Evolutionary conservation across 805 yeast genomes (phyloP).

Genomic region (Saccharomycopsis sp.): DNA sequence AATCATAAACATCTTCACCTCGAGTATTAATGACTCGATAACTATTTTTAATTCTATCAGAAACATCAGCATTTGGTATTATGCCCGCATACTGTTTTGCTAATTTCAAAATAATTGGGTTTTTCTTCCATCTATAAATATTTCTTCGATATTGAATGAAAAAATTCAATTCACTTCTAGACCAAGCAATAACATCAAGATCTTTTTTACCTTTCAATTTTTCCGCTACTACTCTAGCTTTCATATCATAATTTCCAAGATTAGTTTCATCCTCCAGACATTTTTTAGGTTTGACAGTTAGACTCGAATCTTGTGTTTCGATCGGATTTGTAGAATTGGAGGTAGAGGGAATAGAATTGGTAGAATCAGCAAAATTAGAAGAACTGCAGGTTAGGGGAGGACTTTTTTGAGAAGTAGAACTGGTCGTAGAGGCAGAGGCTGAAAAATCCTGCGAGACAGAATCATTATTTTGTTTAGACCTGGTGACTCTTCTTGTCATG

Average conservation of each 20-base stretch:
- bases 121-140: constrained; percentile 13
- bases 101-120: constrained; percentile 12
- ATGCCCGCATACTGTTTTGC: constrained; percentile 14
- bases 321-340: too few relatives aligned
- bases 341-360: too few relatives aligned
- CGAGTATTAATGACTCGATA: constrained; percentile 7
- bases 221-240: constrained; percentile 15
- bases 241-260: constrained; percentile 10
- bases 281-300: too few relatives aligned
- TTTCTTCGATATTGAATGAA: constrained; percentile 9
- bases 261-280: neutral
- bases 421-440: too few relatives aligned
- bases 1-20: neutral
- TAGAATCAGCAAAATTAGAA: too few relatives aligned
- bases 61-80: constrained; percentile 10
- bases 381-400: too few relatives aligned
- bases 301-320: too few relatives aligned
- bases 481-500: too few relatives aligned
- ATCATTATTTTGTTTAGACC: too few relatives aligned
- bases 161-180: constrained; percentile 2
- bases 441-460: too few relatives aligned
- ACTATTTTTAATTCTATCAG: constrained; percentile 10
- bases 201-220: constrained; percentile 14
- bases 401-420: too few relatives aligned
- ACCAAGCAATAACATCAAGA: constrained; percentile 10